Base-by-base conservation (phyloP, 768 basidiomycete species). In the Porpolomopsis calyptriformis region DNA sequence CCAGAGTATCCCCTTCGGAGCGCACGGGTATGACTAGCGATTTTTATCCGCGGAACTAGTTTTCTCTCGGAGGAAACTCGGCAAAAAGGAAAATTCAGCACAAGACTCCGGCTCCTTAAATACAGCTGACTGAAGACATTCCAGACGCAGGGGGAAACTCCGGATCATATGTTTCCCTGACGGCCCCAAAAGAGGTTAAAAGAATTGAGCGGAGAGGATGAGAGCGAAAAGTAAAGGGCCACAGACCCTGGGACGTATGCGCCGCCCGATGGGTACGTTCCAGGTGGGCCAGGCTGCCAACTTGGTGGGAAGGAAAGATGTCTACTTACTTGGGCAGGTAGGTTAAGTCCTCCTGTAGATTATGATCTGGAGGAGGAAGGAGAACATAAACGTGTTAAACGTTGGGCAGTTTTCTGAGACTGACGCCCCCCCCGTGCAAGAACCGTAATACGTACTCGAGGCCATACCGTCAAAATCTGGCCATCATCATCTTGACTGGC, bases 161-260 rank as follows among this genome's bases (percentile, higher is more conserved):
- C n/a, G n/a, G n/a, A n/a, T n/a, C n/a, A n/a, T n/a, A n/a, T n/a
- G n/a, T n/a, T n/a, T n/a, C n/a, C n/a, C n/a, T n/a, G n/a, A n/a
- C n/a, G n/a, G n/a, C n/a, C n/a, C n/a, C n/a, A n/a, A n/a, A n/a
- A n/a, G n/a, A n/a, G n/a, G n/a, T n/a, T n/a, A n/a, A n/a, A n/a
- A n/a, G n/a, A n/a, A n/a, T n/a, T n/a, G n/a, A n/a, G n/a, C n/a
- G n/a, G n/a, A n/a, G n/a, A n/a, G n/a, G n/a, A n/a, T 10, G 58
- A 52, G 20, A 87, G 66, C 34, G 90, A 71, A 3, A 68, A 53
- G 59, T 84, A 81, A 49, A 87, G 61, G 59, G 89, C 79, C 80
- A 88, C 51, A 89, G 80, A 25, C 88, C 88, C 60, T 85, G 86
- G 1, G 87, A 80, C 53, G 81, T n/a, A n/a, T n/a, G n/a, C n/a